A percentile compares a stretch with the other conserved stretches of the same genome.
Conservation (phyloP, 768 basidiomycete species). For the Trametes sanguinea region DNA sequence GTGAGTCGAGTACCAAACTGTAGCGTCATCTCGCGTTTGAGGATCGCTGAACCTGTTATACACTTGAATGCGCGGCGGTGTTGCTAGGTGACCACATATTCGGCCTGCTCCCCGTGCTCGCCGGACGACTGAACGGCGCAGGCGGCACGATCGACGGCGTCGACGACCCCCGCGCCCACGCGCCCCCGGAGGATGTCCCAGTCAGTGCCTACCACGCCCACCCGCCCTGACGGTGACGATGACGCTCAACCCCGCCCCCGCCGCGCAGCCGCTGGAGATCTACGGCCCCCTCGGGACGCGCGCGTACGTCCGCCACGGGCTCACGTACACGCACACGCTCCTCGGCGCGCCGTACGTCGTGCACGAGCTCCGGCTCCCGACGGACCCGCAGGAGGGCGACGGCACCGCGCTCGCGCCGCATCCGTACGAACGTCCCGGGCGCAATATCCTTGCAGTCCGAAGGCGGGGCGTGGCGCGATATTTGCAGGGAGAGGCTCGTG, state of each 20-base stretch:
- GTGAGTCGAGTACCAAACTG: constrained; percentile 38
- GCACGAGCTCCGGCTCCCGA: constrained; percentile 73
- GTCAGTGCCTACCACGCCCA: constrained; percentile 2
- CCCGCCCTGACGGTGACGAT: constrained; percentile 4
- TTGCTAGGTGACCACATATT: constrained; percentile 77
- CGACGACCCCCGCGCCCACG: constrained; percentile 55
- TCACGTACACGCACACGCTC: constrained; percentile 68
- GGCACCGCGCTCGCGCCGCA: constrained; percentile 48
- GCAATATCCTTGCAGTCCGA: constrained; percentile 57
- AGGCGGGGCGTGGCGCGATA: constrained; percentile 64
- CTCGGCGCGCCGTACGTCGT: constrained; percentile 72
- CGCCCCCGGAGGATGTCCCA: constrained; percentile 6
- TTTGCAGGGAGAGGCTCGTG: constrained; percentile 57
- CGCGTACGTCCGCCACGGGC: constrained; percentile 70
- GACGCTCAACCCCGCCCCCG: not conserved
- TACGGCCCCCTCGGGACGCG: constrained; percentile 86
- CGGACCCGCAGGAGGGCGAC: constrained; percentile 58
- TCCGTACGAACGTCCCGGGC: constrained; percentile 61
- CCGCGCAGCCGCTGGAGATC: constrained; percentile 69
- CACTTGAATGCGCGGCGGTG: too few relatives aligned
- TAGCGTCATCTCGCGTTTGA: too few relatives aligned
- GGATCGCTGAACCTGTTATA: too few relatives aligned
- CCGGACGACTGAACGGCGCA: constrained; percentile 70
- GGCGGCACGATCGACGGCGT: constrained; percentile 60
- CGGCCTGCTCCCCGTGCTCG: constrained; percentile 69